These are phyloP conservation scores for Fusarium sulawesiense DNA, from an alignment of 2,329 filamentous ascomycete species.

Conservation along the genomic window DNA sequence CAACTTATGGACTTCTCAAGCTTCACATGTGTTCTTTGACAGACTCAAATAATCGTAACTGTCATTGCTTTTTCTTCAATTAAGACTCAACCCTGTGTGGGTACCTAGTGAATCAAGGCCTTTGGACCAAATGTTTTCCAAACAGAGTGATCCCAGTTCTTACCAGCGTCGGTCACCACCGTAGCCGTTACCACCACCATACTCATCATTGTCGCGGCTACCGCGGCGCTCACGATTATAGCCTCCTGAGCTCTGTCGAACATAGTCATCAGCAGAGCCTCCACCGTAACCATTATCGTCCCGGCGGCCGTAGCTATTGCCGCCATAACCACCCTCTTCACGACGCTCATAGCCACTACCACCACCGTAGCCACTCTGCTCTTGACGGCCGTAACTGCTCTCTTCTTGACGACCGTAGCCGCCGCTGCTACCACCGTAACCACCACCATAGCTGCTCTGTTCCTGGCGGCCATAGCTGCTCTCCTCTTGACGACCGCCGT, in stretches of 20 bases:
- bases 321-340: slow-evolving; percentile 39
- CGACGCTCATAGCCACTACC: slow-evolving; percentile 32
- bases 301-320: slow-evolving; percentile 43
- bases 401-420: slow-evolving; percentile 39
- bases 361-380: slow-evolving; percentile 39
- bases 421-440: slow-evolving; percentile 10
- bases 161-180: slow-evolving; percentile 45
- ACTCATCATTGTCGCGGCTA: slow-evolving; percentile 10
- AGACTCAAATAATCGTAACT: neutral
- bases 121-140: neutral
- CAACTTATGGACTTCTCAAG: neutral
- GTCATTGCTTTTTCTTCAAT: slow-evolving; percentile 13
- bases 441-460: slow-evolving; percentile 35
- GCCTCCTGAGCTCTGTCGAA: slow-evolving; percentile 37
- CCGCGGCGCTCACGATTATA: slow-evolving; percentile 29
- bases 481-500: slow-evolving; percentile 16
- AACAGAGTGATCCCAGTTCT: neutral
- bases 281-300: slow-evolving; percentile 47
- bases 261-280: slow-evolving; percentile 40
- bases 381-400: slow-evolving; percentile 28
- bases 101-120: neutral
- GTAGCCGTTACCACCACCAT: slow-evolving; percentile 34
- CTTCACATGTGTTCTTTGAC: neutral
- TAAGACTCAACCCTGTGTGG: slow-evolving; percentile 3
- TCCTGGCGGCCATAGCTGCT: slow-evolving; percentile 37